Base-by-base conservation (phyloP, 2,329 filamentous ascomycete species). In the Fusarium sp. region DNA sequence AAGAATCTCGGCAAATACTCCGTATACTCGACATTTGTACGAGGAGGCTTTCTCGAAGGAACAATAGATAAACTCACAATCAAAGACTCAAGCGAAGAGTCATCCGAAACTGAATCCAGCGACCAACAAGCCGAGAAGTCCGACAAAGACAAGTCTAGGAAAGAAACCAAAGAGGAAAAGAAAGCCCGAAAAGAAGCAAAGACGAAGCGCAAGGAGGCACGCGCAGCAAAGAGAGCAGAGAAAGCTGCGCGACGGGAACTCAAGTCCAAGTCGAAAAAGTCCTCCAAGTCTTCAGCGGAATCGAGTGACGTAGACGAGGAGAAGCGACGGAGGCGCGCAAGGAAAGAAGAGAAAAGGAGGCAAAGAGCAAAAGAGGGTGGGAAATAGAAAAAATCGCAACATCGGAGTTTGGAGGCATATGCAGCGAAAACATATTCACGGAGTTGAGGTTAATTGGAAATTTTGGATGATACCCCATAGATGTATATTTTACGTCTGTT, bases 21-120 rank as follows among this genome's bases (percentile, higher is more conserved):
- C 1, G 82, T 98, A 10, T 97, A 97, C 76, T 87, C 90, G 11
- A 90, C 89, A 49, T 98, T 99, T 76, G 93, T 98, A 23, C 88
- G 87, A 66, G 96, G 96, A 11, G 91, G 94, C 54, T 82, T 88
- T 21, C 83, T 98, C 57, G 83, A 87, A 39, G 94, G 94, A 4
- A 96, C 93, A 4, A 78, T 93, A 33, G 73, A 74, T 15, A 69
- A 70, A 14, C 50, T 74, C 11, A 47, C 71, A 61, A 63, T 69
- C 55, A 69, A 73, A 72, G 72, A 72, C 29, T 72, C 71, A 33
- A 75, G 73, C 49, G 58, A 50, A 27, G 71, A 74, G 11, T 74
- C 74, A 1, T 74, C 72, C 15, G 68, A 72, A 10, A 72, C 75
- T 17, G 67, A 72, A 13, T 69, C 62, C 6, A 68, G 67, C 33